Evolutionary conservation across 2,329 filamentous ascomycete species (phyloP).

Genomic region (Coleophoma eucalyptorum): DNA sequence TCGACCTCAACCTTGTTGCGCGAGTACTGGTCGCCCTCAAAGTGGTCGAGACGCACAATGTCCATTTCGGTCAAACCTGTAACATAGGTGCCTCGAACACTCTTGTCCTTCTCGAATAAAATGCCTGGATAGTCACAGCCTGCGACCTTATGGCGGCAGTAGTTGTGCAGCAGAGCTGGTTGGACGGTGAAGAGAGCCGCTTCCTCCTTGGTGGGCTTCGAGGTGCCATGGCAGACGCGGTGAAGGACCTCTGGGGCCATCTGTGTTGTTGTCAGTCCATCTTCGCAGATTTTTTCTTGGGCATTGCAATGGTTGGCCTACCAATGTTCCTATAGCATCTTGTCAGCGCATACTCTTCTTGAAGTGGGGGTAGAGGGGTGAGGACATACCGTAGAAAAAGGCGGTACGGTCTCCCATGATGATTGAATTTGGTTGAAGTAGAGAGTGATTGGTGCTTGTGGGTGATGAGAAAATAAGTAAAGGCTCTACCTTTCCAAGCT

Average conservation of each 20-base stretch:
- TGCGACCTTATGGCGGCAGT: constrained; percentile 67
- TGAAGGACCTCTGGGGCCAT: constrained; percentile 89
- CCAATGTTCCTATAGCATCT: constrained; percentile 13
- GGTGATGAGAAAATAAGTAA: background rate
- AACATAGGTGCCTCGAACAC: constrained; percentile 72
- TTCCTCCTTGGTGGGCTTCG: constrained; percentile 38
- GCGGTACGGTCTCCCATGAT: constrained; percentile 10
- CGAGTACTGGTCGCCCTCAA: constrained; percentile 75
- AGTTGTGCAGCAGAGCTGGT: constrained; percentile 72
- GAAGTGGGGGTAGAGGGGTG: background rate
- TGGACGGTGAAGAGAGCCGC: constrained; percentile 52
- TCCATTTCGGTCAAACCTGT: constrained; percentile 76
- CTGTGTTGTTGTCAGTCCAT: constrained; percentile 15
- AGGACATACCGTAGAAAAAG: constrained; percentile 18
- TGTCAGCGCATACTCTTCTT: background rate
- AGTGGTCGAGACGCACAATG: constrained; percentile 70
- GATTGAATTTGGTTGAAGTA: background rate
- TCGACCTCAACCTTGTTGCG: constrained; percentile 52
- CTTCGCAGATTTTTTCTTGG: no score
- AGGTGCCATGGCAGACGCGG: constrained; percentile 67
- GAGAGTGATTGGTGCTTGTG: background rate
- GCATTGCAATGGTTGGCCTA: background rate
- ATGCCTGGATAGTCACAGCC: constrained; percentile 80
- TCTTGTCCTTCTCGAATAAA: constrained; percentile 47
- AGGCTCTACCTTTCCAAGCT: background rate